Percentiles rank a stretch among this genome's conserved stretches.
Evolutionary conservation across 1,139 yeast genomes (phyloP).

Genomic region (Scheffersomyces titani): DNA sequence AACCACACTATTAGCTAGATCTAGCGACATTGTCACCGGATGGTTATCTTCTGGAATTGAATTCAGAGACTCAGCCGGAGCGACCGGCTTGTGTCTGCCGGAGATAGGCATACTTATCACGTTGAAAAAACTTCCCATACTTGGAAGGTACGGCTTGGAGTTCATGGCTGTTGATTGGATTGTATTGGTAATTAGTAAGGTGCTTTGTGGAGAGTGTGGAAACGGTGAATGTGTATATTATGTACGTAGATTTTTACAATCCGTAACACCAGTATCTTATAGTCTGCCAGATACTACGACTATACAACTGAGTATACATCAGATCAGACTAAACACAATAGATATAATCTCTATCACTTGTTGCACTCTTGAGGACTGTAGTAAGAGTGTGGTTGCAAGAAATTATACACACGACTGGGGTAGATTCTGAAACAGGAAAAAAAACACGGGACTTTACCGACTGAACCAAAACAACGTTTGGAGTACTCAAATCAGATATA

Average conservation of each 20-base stretch:
- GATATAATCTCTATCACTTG: not conserved
- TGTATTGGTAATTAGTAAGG: not conserved
- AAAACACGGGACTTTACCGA: not conserved
- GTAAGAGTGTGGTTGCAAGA: not conserved
- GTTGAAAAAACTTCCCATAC: not conserved
- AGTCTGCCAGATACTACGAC: not conserved
- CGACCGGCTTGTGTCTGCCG: not conserved
- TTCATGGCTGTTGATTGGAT: not conserved
- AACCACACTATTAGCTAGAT: not conserved
- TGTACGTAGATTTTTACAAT: not conserved
- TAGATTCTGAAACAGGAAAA: not conserved
- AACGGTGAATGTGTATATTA: not conserved
- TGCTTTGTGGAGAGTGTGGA: not conserved
- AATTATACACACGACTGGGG: not conserved
- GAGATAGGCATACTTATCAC: not conserved
- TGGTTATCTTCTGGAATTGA: not conserved
- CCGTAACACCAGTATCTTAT: not conserved
- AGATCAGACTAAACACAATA: not conserved
- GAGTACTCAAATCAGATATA: not conserved
- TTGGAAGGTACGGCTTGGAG: not conserved
- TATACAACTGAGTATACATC: not conserved
- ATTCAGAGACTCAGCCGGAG: not conserved
- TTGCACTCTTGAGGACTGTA: not conserved
- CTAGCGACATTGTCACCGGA: not conserved
- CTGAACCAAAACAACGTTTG: not conserved